Evolutionary conservation across 805 yeast genomes (phyloP).

Genomic region (Kazachstania bromeliacearum): DNA sequence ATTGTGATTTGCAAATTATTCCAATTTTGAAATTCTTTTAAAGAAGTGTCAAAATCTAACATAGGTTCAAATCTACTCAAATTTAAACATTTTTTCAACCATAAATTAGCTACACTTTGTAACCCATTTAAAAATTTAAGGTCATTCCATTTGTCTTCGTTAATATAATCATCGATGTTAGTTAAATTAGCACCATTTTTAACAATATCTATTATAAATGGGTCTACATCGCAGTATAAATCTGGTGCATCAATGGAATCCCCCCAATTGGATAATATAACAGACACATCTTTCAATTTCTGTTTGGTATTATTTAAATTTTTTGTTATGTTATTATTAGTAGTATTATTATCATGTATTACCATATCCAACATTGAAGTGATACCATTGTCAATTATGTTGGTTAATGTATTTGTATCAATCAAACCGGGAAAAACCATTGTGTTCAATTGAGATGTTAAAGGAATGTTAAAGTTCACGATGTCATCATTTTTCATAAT

Average conservation of each 20-base stretch:
- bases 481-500: conserved; percentile 37
- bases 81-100: conserved; percentile 58
- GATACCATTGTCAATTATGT: conserved; percentile 53
- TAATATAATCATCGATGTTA: conserved; percentile 23
- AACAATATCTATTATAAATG: conserved; percentile 36
- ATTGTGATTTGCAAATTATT: conserved; percentile 56
- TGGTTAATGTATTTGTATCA: conserved; percentile 43
- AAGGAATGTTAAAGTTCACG: conserved; percentile 14
- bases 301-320: conserved; percentile 41
- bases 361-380: conserved; percentile 57
- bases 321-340: conserved; percentile 20
- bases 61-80: conserved; percentile 37
- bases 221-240: conserved; percentile 43
- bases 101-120: conserved; percentile 60
- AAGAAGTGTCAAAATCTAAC: conserved; percentile 44
- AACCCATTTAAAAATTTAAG: conserved; percentile 52
- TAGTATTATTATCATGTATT: conserved; percentile 13
- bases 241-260: conserved; percentile 64
- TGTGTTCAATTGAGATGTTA: conserved; percentile 30
- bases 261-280: conserved; percentile 58
- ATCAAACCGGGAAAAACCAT: conserved; percentile 27
- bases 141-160: conserved; percentile 37
- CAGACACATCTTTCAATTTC: conserved; percentile 57
- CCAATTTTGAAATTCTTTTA: conserved; percentile 76
- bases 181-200: conserved; percentile 25